Conservation (phyloP, 495 filamentous ascomycete species). For the Friedmanniomyces endolithicus region DNA sequence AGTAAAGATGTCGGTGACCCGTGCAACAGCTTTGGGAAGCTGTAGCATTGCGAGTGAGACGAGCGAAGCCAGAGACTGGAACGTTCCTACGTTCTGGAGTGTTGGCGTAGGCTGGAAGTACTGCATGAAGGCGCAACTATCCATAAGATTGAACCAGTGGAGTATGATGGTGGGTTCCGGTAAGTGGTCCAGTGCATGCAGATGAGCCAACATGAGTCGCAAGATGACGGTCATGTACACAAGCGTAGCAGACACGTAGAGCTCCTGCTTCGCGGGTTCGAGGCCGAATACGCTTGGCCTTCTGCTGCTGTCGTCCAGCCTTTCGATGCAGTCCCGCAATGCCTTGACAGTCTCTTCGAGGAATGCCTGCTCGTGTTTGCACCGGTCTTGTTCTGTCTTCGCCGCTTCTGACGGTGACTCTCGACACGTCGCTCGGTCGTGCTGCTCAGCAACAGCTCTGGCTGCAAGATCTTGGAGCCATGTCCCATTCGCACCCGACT, state of each 20-base stretch:
- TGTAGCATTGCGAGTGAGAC: constrained; percentile 65
- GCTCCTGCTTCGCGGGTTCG: constrained; percentile 42
- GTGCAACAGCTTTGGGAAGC: constrained; percentile 36
- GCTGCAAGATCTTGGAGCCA: constrained; percentile 11
- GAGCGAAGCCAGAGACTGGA: constrained; percentile 56
- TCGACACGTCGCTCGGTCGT: neutral
- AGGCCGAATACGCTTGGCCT: constrained; percentile 40
- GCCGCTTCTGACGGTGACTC: neutral
- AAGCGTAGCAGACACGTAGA: constrained; percentile 51
- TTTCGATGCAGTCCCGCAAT: constrained; percentile 35
- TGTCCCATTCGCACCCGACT: neutral
- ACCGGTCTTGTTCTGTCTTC: neutral
- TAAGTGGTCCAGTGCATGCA: constrained; percentile 44
- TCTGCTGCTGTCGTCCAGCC: constrained; percentile 37
- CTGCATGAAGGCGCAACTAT: constrained; percentile 51
- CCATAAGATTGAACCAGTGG: constrained; percentile 64
- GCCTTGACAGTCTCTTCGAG: constrained; percentile 31
- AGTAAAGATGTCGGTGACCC: neutral
- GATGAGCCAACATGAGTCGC: constrained; percentile 57
- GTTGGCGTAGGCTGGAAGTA: constrained; percentile 13
- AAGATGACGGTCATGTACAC: constrained; percentile 60
- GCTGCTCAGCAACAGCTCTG: neutral
- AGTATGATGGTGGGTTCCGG: constrained; percentile 48
- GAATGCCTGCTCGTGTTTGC: neutral
- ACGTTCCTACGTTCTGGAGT: constrained; percentile 25